Percentiles rank a stretch among this genome's conserved stretches.
phyloP scores from a whole-genome alignment of 257 asterid species.

The Nyctanthes arbortristis region DNA sequence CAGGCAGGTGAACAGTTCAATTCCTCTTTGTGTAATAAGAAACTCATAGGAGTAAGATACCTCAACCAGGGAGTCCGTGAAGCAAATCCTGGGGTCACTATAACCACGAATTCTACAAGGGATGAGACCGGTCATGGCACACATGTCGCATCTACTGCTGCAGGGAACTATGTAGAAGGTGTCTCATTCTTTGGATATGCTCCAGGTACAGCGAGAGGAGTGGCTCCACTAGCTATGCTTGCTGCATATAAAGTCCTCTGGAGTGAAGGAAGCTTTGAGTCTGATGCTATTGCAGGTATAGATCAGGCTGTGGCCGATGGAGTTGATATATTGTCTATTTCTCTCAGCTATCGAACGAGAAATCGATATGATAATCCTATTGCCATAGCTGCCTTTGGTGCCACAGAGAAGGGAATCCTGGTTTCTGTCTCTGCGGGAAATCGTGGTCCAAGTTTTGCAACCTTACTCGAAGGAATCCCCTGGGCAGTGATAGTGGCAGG shows the following conservation, averaged over 20 bases:
- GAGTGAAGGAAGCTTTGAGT: neutral
- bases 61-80: neutral
- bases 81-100: neutral
- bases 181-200: conserved; percentile 9
- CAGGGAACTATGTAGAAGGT: conserved; percentile 8
- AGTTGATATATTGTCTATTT: conserved; percentile 2
- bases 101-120: conserved; percentile 11
- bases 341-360: neutral
- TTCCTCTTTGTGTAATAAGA: neutral
- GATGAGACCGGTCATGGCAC: neutral
- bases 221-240: conserved; percentile 1
- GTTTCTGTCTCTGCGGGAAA: conserved; percentile 8
- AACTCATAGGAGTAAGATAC: neutral
- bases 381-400: conserved; percentile 20
- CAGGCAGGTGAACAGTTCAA: conserved; percentile 5
- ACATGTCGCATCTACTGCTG: conserved; percentile 6
- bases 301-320: conserved; percentile 16
- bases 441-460: conserved; percentile 5
- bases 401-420: conserved; percentile 7
- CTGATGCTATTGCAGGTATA: neutral
- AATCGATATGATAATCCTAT: neutral
- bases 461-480: conserved; percentile 3
- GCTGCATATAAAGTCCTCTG: conserved; percentile 2
- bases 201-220: conserved; percentile 5
- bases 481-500: neutral